Percentiles rank a stretch among this genome's conserved stretches.
Evolutionary conservation across 192 early-diverging fungal genomes (phyloP).

Genomic region (Thamnidium elegans): DNA sequence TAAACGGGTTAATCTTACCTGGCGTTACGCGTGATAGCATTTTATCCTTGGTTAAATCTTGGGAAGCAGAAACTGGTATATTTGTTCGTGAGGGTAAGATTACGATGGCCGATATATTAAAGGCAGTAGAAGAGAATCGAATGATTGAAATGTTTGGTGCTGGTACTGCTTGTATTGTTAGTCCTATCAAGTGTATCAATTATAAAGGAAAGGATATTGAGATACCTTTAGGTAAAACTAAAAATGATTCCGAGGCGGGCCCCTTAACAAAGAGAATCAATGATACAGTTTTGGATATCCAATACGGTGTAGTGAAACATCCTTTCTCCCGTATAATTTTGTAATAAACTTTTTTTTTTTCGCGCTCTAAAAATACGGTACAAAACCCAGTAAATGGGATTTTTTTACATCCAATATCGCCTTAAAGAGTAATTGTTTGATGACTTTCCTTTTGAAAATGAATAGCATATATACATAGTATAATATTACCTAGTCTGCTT

Average conservation of each 20-base stretch:
- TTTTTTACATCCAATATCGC: too few species aligned
- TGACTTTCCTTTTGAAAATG: too few species aligned
- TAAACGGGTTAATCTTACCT: constrained; percentile 93
- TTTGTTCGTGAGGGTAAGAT: constrained; percentile 82
- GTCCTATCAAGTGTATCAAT: constrained; percentile 82
- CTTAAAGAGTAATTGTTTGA: too few species aligned
- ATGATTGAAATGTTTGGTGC: constrained; percentile 93
- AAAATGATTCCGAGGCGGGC: constrained; percentile 79
- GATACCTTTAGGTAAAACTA: constrained; percentile 80
- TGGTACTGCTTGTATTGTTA: constrained; percentile 93
- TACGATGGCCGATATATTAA: constrained; percentile 72
- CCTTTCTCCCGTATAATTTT: constrained; percentile 87
- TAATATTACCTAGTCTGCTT: too few species aligned
- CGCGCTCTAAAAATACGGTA: too few species aligned
- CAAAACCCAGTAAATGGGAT: too few species aligned
- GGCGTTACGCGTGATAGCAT: constrained; percentile 95
- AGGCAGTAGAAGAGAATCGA: constrained; percentile 75
- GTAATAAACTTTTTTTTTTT: constrained; percentile 23
- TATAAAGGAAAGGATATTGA: constrained; percentile 74
- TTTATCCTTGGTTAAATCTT: constrained; percentile 67
- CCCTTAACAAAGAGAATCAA: constrained; percentile 77
- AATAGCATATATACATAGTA: too few species aligned
- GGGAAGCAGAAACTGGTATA: constrained; percentile 67
- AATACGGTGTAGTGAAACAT: constrained; percentile 83
- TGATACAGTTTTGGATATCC: constrained; percentile 87